These are phyloP conservation scores for Geotrichum siamense DNA, from an alignment of 1,139 yeast genomes.

Conservation along the genomic window DNA sequence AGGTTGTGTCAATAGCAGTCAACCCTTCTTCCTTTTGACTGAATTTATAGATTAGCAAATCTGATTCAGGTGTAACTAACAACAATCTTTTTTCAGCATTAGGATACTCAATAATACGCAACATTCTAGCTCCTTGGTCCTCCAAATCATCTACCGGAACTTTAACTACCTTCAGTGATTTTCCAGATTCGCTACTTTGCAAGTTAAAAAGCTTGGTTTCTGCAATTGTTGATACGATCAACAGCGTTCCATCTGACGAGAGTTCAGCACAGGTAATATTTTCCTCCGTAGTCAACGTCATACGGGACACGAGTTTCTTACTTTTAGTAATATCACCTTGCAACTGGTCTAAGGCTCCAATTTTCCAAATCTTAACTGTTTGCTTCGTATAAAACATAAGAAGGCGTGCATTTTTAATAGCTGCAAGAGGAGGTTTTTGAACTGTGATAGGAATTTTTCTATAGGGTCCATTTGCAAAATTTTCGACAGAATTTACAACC, in stretches of 20 bases:
- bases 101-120: constrained; percentile 14
- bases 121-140: constrained; percentile 48
- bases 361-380: constrained; percentile 70
- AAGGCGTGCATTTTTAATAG: constrained; percentile 45
- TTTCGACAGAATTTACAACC: constrained; percentile 58
- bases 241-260: constrained; percentile 54
- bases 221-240: constrained; percentile 66
- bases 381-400: constrained; percentile 80
- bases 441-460: constrained; percentile 59
- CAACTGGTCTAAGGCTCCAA: constrained; percentile 36
- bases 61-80: constrained; percentile 60
- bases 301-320: constrained; percentile 54
- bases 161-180: constrained; percentile 24
- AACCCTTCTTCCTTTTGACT: constrained; percentile 19
- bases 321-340: constrained; percentile 23
- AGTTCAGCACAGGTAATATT: constrained; percentile 67
- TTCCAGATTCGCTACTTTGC: constrained; percentile 25
- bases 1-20: constrained; percentile 12
- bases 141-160: constrained; percentile 37
- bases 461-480: constrained; percentile 69
- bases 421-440: constrained; percentile 50
- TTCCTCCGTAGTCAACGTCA: constrained; percentile 69
- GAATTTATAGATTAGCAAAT: constrained; percentile 46
- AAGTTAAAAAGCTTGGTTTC: constrained; percentile 65
- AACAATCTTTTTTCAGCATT: constrained; percentile 35